A percentile compares a stretch with the other conserved stretches of the same genome.
Evolutionary conservation across 305 asterid species (phyloP).

Genomic region (Fraxinus greggii): DNA sequence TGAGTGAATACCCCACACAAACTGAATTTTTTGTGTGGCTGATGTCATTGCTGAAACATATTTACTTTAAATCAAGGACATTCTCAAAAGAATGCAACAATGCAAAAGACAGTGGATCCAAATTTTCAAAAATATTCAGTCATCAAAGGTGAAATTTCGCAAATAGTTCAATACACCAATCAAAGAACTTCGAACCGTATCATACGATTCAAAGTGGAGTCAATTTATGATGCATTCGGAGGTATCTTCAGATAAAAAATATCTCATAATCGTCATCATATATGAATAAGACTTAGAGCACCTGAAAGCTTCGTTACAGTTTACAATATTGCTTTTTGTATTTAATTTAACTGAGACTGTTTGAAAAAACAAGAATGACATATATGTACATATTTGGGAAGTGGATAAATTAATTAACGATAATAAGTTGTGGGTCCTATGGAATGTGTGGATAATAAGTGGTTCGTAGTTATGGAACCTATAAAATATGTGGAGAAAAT

Average conservation of each 20-base stretch:
- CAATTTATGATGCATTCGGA: background rate
- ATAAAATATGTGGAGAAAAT: background rate
- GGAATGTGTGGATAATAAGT: background rate
- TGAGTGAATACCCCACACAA: background rate
- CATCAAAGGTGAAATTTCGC: background rate
- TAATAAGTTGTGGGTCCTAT: background rate
- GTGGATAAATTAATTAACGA: background rate
- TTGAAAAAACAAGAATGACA: background rate
- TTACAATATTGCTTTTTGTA: background rate
- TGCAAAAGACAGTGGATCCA: background rate
- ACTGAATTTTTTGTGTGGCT: background rate
- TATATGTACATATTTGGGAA: background rate
- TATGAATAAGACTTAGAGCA: background rate
- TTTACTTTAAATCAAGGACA: background rate
- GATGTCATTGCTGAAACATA: background rate
- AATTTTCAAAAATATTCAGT: constrained; percentile 4
- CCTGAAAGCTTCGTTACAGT: constrained; percentile 4
- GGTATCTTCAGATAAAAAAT: constrained; percentile 1
- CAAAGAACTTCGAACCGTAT: background rate
- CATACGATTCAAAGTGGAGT: background rate
- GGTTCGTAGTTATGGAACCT: background rate
- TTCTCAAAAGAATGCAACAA: background rate
- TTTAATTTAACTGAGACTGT: background rate
- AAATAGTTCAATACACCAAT: background rate
- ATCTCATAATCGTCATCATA: background rate